Evolutionary conservation across 305 asterid genomes (phyloP), one percentile per base, ranked within the genome.

Genomic region (Plantago coronopus): DNA sequence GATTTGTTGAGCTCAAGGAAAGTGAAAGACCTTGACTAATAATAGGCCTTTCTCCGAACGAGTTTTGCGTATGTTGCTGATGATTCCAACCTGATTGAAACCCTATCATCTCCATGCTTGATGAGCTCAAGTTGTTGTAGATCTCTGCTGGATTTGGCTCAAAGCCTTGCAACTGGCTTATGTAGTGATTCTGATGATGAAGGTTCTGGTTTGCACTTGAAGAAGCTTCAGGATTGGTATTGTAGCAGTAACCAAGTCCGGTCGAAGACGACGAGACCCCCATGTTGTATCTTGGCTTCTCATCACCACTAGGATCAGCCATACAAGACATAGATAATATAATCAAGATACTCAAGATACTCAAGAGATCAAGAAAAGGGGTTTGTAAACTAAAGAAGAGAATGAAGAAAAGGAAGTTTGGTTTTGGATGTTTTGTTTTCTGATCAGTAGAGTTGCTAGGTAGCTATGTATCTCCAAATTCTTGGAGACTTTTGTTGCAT

Each of bases 1-100:
- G 95, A 55, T 89, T 74, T 0, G 89, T 73, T 7, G 96, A 79
- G 43, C 73, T 83, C 27, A 89, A 61, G 15, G 97, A 87, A 43
- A 93, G 88, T 0, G 97, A 89, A 38, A 93, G 97, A 2, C 99
- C 96, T 67, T 85, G 96, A 59, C 84, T 88, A 1, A 94, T 95
- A 73, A 88, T 85, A 67, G 83, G 94, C 61, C 77, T 81, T 19
- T 83, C 84, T 71, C 83, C 87, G 56, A 83, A 80, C 1, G 75
- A 65, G 67, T 82, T 84, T n/a, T 83, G 58, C 9, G 19, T 23
- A 17, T 50, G 57, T 22, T 50, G 57, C 19, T 50, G 21, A 25
- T 22, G 18, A 16, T 53, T 53, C 58, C 58, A 53, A 53, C 20
- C n/a, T 15, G 78, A 19, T 22, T 77, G 83, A 76, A 87, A 84